phyloP scores from a whole-genome alignment of 176 grass and related monocot genomes.

The Oryza longistaminata region DNA sequence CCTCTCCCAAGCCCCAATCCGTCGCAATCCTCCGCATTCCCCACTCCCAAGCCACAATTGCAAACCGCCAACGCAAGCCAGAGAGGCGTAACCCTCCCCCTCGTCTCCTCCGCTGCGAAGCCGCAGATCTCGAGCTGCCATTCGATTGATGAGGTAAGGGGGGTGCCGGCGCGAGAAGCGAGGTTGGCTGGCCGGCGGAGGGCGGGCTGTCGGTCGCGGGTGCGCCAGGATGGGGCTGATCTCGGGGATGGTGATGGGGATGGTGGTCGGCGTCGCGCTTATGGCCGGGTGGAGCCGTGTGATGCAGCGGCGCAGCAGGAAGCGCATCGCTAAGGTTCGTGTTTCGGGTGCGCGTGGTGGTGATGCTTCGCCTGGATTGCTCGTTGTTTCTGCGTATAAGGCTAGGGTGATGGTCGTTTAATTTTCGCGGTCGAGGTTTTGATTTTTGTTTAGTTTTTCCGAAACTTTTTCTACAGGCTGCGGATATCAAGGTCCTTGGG shows the following conservation, averaged over 20 bases:
- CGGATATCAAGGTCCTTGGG: slow-evolving; percentile 87
- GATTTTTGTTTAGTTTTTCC: background rate
- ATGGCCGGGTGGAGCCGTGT: slow-evolving; percentile 93
- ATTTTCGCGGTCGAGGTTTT: background rate
- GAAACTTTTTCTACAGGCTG: slow-evolving; percentile 54
- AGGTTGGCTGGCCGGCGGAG: background rate
- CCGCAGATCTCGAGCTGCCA: background rate
- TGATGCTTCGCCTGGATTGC: background rate
- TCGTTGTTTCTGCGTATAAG: background rate
- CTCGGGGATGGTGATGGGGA: slow-evolving; percentile 86
- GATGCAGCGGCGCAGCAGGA: slow-evolving; percentile 67
- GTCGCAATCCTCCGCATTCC: no score
- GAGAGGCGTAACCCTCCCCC: no score
- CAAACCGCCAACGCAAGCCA: no score
- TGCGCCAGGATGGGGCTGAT: slow-evolving; percentile 68
- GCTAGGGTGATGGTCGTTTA: background rate
- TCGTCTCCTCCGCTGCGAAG: background rate
- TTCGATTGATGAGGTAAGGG: slow-evolving; percentile 1
- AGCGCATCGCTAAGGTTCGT: slow-evolving; percentile 78
- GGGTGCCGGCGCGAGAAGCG: background rate
- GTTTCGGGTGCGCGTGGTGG: background rate
- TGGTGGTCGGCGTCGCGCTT: slow-evolving; percentile 67
- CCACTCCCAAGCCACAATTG: no score
- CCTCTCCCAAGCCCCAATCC: no score
- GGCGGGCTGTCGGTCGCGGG: background rate